Conservation (phyloP, 1,284 basidiomycete species). For the Porphyrellus sp. region DNA sequence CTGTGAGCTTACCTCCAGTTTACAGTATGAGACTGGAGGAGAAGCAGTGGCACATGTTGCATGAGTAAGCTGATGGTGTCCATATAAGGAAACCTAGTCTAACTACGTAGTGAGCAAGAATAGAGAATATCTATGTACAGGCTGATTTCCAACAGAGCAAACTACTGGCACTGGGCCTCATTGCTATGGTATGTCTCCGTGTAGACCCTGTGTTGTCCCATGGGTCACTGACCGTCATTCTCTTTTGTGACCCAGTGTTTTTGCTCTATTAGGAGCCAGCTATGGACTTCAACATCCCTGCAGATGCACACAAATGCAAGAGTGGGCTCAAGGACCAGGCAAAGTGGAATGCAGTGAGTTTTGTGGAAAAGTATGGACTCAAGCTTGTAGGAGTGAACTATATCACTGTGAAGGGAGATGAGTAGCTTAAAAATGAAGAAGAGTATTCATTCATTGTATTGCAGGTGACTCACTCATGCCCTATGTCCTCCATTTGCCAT, state of each 20-base stretch:
- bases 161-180: constrained; percentile 54
- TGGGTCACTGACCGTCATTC: neutral
- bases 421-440: constrained; percentile 2
- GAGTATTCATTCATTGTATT: neutral
- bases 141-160: no score
- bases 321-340: constrained; percentile 45
- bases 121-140: no score
- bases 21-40: no score
- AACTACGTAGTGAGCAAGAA: no score
- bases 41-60: no score
- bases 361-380: constrained; percentile 51
- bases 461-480: no score
- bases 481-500: no score
- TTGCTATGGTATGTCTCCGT: constrained; percentile 49
- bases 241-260: constrained; percentile 41
- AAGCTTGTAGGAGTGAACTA: constrained; percentile 61
- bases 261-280: constrained; percentile 60
- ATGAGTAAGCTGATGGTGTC: no score
- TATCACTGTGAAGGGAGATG: constrained; percentile 37
- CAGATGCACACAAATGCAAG: constrained; percentile 47
- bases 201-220: no score
- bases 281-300: constrained; percentile 41
- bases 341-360: constrained; percentile 52
- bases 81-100: no score
- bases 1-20: no score